A percentile compares a stretch with the other conserved stretches of the same genome.
Conservation (phyloP, 345 rosid genomes). For the Anastatica hierochuntica region DNA sequence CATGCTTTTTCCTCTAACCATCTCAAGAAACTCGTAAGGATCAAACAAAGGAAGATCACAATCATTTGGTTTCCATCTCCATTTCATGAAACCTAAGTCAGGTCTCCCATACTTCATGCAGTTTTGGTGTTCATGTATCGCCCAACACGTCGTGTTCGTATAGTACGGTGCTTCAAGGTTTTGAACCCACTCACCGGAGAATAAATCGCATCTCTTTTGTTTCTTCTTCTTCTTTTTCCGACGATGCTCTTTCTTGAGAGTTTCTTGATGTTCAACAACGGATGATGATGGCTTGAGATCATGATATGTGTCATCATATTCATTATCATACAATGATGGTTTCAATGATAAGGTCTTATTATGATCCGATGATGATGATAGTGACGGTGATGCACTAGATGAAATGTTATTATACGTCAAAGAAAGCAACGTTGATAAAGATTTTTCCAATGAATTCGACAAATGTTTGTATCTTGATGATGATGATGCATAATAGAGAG, state of each 20-base stretch:
- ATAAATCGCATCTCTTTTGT: constrained; percentile 70
- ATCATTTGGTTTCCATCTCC: constrained; percentile 80
- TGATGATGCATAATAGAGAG: constrained; percentile 15
- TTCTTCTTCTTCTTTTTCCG: too few species aligned
- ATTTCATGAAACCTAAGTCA: constrained; percentile 56
- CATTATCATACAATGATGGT: constrained; percentile 5
- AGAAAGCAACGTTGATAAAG: too few species aligned
- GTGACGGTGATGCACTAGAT: too few species aligned
- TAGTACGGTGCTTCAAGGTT: constrained; percentile 63
- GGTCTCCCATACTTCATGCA: constrained; percentile 82
- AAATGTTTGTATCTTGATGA: too few species aligned
- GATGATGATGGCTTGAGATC: neutral
- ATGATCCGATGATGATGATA: constrained; percentile 1
- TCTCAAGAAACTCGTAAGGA: constrained; percentile 61
- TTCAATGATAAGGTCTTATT: neutral
- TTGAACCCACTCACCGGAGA: constrained; percentile 68
- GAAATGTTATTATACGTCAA: too few species aligned
- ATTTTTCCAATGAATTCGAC: too few species aligned
- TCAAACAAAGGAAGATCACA: constrained; percentile 68
- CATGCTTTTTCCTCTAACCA: constrained; percentile 56
- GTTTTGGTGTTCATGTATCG: constrained; percentile 83
- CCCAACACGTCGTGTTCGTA: constrained; percentile 71
- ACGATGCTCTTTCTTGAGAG: neutral
- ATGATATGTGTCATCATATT: constrained; percentile 10
- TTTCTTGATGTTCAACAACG: constrained; percentile 5